These are phyloP conservation scores for Aspergillus versicolor DNA, from an alignment of 2,329 filamentous ascomycete genomes.

Conservation along the genomic window DNA sequence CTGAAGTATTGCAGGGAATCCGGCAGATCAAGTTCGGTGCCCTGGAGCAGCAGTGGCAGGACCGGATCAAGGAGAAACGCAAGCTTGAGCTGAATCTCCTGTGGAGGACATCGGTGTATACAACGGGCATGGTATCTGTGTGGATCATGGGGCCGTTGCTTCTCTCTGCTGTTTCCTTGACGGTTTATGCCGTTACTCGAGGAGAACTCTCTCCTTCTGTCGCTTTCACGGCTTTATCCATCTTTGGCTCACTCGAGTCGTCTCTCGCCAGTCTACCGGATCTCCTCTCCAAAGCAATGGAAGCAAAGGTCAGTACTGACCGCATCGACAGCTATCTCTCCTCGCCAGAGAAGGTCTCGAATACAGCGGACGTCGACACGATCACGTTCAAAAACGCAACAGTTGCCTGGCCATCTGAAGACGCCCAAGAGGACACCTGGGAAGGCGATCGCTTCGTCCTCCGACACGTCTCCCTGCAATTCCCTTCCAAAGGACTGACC, in stretches of 20 bases:
- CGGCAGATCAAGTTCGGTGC: constrained; percentile 81
- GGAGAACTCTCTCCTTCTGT: constrained; percentile 67
- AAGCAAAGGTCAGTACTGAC: constrained; percentile 70
- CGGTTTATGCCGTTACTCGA: constrained; percentile 65
- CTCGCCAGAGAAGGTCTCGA: constrained; percentile 64
- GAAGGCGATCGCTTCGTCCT: constrained; percentile 55
- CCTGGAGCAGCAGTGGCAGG: constrained; percentile 71
- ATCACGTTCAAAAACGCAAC: constrained; percentile 67
- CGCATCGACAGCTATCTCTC: constrained; percentile 71
- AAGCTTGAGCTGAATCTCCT: constrained; percentile 64
- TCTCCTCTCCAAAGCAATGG: constrained; percentile 67
- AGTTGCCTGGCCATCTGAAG: constrained; percentile 72
- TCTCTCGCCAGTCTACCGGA: constrained; percentile 71
- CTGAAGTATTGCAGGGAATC: constrained; percentile 73
- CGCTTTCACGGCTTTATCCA: constrained; percentile 73
- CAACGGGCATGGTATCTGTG: constrained; percentile 62
- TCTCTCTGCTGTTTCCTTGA: constrained; percentile 69
- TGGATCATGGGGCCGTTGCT: constrained; percentile 73
- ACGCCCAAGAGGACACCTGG: constrained; percentile 39
- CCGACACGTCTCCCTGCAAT: constrained; percentile 63
- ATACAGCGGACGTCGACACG: constrained; percentile 52
- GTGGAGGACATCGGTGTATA: constrained; percentile 65
- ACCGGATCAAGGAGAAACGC: constrained; percentile 63
- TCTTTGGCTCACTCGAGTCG: constrained; percentile 71
- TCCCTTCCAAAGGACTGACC: constrained; percentile 70